Evolutionary conservation across 305 asterid species (phyloP).

Genomic region (Fraxinus sp.): DNA sequence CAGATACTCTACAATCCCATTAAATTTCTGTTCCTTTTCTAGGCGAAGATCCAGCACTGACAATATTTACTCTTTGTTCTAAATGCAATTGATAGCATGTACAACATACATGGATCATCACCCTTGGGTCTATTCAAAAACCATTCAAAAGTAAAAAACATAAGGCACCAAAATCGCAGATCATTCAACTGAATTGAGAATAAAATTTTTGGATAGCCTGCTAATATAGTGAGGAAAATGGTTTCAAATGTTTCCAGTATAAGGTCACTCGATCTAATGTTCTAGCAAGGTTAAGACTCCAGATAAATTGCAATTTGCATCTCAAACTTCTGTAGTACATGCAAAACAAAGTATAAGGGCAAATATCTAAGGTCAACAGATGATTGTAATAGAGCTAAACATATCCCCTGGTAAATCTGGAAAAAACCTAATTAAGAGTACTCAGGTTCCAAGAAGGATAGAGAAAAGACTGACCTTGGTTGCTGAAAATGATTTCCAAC

Average conservation of each 20-base stretch:
- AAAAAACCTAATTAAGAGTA: not conserved
- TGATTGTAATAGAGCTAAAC: not conserved
- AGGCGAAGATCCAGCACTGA: not conserved
- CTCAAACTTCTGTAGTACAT: not conserved
- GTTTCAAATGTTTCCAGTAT: not conserved
- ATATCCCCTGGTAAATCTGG: not conserved
- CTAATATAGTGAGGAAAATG: not conserved
- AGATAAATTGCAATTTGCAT: not conserved
- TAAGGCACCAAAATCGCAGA: not conserved
- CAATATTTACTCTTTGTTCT: not conserved
- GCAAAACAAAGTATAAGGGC: not conserved
- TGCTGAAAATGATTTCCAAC: slow-evolving; percentile 95
- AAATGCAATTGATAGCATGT: not conserved
- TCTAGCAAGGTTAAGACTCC: not conserved
- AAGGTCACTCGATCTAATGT: not conserved
- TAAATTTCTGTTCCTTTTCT: not conserved
- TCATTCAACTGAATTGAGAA: not conserved
- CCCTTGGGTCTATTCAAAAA: not conserved
- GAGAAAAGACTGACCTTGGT: slow-evolving; percentile 59
- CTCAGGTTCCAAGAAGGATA: not conserved
- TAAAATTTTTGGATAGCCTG: not conserved
- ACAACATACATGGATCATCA: not conserved
- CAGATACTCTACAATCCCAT: not conserved
- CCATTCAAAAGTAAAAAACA: not conserved
- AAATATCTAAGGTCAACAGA: not conserved